These are phyloP conservation scores for Dimargaris cristalligena DNA, from an alignment of 192 early-diverging fungal genomes.

Conservation along the genomic window DNA sequence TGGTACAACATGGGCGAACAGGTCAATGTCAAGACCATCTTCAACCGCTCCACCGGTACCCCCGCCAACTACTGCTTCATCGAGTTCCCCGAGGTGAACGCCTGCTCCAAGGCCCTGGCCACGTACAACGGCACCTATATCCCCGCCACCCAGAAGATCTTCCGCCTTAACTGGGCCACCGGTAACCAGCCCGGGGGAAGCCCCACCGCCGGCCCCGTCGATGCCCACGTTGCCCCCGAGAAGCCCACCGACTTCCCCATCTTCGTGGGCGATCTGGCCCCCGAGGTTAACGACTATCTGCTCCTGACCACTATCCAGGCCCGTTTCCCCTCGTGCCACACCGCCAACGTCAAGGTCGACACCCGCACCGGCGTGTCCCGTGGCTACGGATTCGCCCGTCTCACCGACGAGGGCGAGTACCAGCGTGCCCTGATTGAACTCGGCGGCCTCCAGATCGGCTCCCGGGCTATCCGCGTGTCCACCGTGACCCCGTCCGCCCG, in stretches of 20 bases:
- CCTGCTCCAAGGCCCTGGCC: conserved; percentile 52
- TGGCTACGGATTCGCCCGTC: conserved; percentile 92
- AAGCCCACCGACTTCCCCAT: conserved; percentile 69
- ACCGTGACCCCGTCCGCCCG: conserved; percentile 47
- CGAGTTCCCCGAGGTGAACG: conserved; percentile 49
- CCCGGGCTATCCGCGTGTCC: conserved; percentile 77
- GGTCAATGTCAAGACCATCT: conserved; percentile 87
- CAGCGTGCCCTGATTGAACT: conserved; percentile 78
- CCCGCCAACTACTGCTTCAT: conserved; percentile 89
- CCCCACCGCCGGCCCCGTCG: neutral
- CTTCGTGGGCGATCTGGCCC: conserved; percentile 91
- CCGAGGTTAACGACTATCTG: conserved; percentile 66
- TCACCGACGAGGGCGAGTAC: conserved; percentile 72
- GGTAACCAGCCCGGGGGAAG: conserved; percentile 47
- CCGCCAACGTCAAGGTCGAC: conserved; percentile 90
- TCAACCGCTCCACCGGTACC: conserved; percentile 66
- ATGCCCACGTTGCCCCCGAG: conserved; percentile 25
- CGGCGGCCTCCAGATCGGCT: conserved; percentile 69
- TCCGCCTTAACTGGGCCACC: conserved; percentile 95
- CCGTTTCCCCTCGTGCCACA: conserved; percentile 67
- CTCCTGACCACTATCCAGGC: conserved; percentile 61
- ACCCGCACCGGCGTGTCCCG: conserved; percentile 60
- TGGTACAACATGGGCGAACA: conserved; percentile 76
- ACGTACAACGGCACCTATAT: conserved; percentile 66
- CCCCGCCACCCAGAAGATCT: conserved; percentile 60